These are phyloP conservation scores for Irpex rosettiformis DNA, from an alignment of 1,284 basidiomycete species.

Conservation along the genomic window DNA sequence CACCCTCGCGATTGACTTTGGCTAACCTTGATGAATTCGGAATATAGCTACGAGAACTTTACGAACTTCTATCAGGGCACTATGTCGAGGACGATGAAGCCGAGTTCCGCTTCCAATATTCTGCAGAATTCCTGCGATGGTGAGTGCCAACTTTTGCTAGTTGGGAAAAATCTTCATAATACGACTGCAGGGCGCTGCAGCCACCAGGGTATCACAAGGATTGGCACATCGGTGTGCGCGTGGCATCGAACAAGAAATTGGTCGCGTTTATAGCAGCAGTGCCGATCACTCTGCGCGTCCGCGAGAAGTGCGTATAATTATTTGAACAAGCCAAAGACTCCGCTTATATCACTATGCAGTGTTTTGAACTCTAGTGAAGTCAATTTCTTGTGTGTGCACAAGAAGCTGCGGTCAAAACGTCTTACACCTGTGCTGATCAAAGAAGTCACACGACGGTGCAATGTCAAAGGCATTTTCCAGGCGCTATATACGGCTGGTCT, in stretches of 20 bases:
- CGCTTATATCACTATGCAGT: constrained; percentile 37
- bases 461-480: constrained; percentile 91
- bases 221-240: constrained; percentile 96
- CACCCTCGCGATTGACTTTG: neutral
- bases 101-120: constrained; percentile 95
- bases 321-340: neutral
- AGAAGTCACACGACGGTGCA: constrained; percentile 93
- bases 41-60: constrained; percentile 82
- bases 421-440: constrained; percentile 97
- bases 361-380: constrained; percentile 81
- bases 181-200: constrained; percentile 74
- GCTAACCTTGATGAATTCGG: neutral
- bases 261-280: constrained; percentile 99
- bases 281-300: constrained; percentile 78
- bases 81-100: constrained; percentile 98
- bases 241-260: constrained; percentile 85
- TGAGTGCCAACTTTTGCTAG: constrained; percentile 30
- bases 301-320: constrained; percentile 59
- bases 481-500: constrained; percentile 96
- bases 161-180: constrained; percentile 7
- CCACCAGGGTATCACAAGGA: constrained; percentile 92
- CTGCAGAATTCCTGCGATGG: constrained; percentile 94
- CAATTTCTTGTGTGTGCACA: constrained; percentile 98
- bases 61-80: constrained; percentile 88
- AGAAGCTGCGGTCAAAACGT: constrained; percentile 94